Evolutionary conservation across 176 grass and related monocot genomes (phyloP).

Genomic region (Musa itinerans): DNA sequence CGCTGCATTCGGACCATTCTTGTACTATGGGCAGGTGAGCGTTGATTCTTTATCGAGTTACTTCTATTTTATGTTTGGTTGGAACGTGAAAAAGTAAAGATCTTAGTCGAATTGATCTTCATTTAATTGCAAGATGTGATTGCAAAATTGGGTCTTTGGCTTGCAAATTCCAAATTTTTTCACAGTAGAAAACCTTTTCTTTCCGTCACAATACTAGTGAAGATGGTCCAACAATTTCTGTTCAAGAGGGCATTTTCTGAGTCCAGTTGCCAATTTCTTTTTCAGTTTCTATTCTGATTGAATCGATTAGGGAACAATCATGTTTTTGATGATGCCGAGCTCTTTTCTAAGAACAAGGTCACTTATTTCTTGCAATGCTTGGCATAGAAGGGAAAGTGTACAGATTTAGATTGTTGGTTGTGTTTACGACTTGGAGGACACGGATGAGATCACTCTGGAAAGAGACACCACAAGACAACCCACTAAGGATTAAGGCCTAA

Average conservation of each 20-base stretch:
- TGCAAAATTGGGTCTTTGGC: not conserved
- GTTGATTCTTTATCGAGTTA: not conserved
- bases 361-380: not conserved
- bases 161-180: not conserved
- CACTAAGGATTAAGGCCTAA: too few species aligned
- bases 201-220: not conserved
- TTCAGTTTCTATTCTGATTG: not conserved
- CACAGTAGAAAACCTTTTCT: not conserved
- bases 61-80: not conserved
- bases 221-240: too few species aligned
- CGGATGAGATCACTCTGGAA: not conserved
- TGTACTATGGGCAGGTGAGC: slow-evolving; percentile 75
- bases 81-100: not conserved
- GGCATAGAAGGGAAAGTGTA: not conserved
- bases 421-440: not conserved
- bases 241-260: not conserved
- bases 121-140: not conserved
- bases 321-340: not conserved
- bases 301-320: not conserved
- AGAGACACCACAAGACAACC: too few species aligned
- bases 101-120: too few species aligned
- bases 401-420: not conserved
- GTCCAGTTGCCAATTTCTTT: not conserved
- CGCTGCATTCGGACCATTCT: slow-evolving; percentile 54
- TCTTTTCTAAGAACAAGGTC: not conserved